Evolutionary conservation across 768 basidiomycete species (phyloP).

Genomic region (Russula sp.): DNA sequence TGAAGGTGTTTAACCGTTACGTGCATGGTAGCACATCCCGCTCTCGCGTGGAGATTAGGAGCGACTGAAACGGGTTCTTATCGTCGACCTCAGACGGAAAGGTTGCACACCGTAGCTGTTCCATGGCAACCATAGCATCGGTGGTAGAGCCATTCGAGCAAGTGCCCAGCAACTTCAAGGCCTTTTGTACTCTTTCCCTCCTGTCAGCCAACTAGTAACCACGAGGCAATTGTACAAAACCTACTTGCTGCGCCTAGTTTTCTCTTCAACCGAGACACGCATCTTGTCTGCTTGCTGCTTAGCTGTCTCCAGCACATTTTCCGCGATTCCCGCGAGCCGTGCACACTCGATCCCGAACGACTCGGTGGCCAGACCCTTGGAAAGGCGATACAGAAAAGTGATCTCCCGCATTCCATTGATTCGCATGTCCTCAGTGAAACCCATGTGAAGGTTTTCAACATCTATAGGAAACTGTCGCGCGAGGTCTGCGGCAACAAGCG

Average conservation of each 20-base stretch:
- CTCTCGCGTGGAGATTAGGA: neutral
- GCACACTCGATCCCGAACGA: slow-evolving; percentile 94
- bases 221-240: neutral
- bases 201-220: neutral
- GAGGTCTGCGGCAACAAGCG: slow-evolving; percentile 65
- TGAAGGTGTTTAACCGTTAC: neutral
- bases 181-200: slow-evolving; percentile 8
- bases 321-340: slow-evolving; percentile 77
- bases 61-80: neutral
- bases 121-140: neutral
- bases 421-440: slow-evolving; percentile 59
- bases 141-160: neutral
- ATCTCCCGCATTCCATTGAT: slow-evolving; percentile 73
- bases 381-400: slow-evolving; percentile 78
- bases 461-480: slow-evolving; percentile 50
- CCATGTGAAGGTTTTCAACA: slow-evolving; percentile 82
- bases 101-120: neutral
- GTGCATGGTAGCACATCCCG: neutral
- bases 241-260: slow-evolving; percentile 45
- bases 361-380: slow-evolving; percentile 64
- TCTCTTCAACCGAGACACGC: slow-evolving; percentile 44
- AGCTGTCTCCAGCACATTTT: slow-evolving; percentile 57
- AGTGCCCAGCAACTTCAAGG: slow-evolving; percentile 5
- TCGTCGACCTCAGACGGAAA: neutral
- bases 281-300: slow-evolving; percentile 43